phyloP scores from a whole-genome alignment of 768 basidiomycete species.

The Lactarius pseudohatsudake region DNA sequence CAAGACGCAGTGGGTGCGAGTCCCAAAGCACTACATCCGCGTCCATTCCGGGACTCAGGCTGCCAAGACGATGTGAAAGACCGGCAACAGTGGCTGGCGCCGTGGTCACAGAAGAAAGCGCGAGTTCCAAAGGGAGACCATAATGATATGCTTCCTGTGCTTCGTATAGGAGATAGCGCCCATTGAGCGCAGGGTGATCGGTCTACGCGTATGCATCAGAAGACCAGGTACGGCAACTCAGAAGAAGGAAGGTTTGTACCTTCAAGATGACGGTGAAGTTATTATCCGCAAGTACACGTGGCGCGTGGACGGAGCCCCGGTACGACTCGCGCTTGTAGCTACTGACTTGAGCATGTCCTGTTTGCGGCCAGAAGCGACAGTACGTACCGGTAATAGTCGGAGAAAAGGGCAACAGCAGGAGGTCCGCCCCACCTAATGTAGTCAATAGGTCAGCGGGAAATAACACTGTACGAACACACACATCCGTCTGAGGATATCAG shows the following conservation, averaged over 20 bases:
- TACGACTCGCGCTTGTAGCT: constrained; percentile 82
- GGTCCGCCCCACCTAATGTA: constrained; percentile 52
- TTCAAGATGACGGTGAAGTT: constrained; percentile 76
- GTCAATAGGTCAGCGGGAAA: constrained; percentile 8
- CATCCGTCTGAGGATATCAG: constrained; percentile 67
- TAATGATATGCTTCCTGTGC: constrained; percentile 84
- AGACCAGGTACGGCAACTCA: background rate
- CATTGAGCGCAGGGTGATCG: constrained; percentile 64
- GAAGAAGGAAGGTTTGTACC: constrained; percentile 37
- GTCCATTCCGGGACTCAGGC: constrained; percentile 41
- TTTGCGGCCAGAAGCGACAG: background rate
- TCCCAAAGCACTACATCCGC: constrained; percentile 74
- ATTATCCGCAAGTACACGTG: constrained; percentile 66
- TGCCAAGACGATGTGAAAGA: constrained; percentile 81
- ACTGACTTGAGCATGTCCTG: constrained; percentile 6
- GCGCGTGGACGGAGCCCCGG: constrained; percentile 76
- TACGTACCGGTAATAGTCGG: constrained; percentile 45
- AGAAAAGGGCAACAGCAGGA: constrained; percentile 80
- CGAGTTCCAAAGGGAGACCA: constrained; percentile 67
- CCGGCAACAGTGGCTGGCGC: constrained; percentile 73
- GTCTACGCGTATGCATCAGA: constrained; percentile 42
- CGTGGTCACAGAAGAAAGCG: constrained; percentile 73
- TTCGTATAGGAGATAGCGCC: constrained; percentile 77
- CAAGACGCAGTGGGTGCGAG: constrained; percentile 70
- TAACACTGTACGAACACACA: constrained; percentile 40